These are phyloP conservation scores for Stemphylium lycopersici DNA, from an alignment of 2,329 filamentous ascomycete species.

Conservation along the genomic window DNA sequence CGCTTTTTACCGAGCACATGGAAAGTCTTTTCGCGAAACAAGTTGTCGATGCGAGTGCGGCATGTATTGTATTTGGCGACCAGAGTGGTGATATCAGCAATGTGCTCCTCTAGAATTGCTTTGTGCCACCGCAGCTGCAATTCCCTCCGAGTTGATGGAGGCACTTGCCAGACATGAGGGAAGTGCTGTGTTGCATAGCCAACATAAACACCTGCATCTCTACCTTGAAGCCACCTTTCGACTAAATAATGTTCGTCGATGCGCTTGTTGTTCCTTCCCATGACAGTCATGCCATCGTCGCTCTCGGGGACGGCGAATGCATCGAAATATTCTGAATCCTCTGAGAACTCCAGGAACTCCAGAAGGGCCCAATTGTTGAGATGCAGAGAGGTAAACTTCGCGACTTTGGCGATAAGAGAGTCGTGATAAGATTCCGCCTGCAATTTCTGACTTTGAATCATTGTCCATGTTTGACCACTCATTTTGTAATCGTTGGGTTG, in stretches of 20 bases:
- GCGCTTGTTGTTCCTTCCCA: slow-evolving; percentile 55
- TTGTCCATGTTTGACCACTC: slow-evolving; percentile 43
- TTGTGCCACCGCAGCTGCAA: slow-evolving; percentile 40
- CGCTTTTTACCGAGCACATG: slow-evolving; percentile 58
- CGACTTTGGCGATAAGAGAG: slow-evolving; percentile 17
- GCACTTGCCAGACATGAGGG: slow-evolving; percentile 60
- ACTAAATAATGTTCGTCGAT: slow-evolving; percentile 60
- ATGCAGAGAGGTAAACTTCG: slow-evolving; percentile 10
- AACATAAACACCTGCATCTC: slow-evolving; percentile 54
- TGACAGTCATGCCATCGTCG: slow-evolving; percentile 54
- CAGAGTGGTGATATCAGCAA: slow-evolving; percentile 50
- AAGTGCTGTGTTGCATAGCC: slow-evolving; percentile 34
- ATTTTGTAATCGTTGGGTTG: slow-evolving; percentile 47
- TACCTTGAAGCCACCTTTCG: slow-evolving; percentile 58
- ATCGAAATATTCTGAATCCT: slow-evolving; percentile 60
- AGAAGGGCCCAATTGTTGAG: slow-evolving; percentile 40
- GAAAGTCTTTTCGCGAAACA: slow-evolving; percentile 34
- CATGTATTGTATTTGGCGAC: slow-evolving; percentile 52
- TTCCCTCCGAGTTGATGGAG: slow-evolving; percentile 42
- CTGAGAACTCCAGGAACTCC: slow-evolving; percentile 61
- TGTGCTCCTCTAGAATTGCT: slow-evolving; percentile 57
- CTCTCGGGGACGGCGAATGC: slow-evolving; percentile 61
- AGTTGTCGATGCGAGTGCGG: slow-evolving; percentile 48
- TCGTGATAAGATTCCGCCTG: slow-evolving; percentile 45
- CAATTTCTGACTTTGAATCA: slow-evolving; percentile 53